Base-by-base conservation (phyloP, 768 basidiomycete species). In the Xerocomus potaroensis region DNA sequence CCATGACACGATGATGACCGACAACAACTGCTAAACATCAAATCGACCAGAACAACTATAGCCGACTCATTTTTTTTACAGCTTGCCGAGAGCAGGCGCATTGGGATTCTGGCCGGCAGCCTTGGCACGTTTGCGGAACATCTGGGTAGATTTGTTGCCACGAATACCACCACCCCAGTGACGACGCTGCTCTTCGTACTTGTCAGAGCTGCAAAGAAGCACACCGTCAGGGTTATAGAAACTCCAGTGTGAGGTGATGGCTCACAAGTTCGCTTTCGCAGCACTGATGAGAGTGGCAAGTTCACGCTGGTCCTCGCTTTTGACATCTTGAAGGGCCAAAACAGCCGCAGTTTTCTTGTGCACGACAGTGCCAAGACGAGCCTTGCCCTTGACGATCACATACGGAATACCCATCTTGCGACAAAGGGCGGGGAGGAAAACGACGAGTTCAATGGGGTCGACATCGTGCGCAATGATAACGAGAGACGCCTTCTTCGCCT, bases 371-470 rank as follows among this genome's bases (percentile, higher is more conserved):
- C 95, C 95, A 62, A 98, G 90, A 67, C 95, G 90, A 47, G 95
- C 91, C 75, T 97, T 97, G 73, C 89, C 87, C 77, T 97, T 97
- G 59, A 95, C 93, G 56, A 99, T 96, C 55, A 93, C 91, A 73
- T 98, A 97, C 32, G 94, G 94, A 27, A 97, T 88, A 69, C 94
- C 94, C 94, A 97, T 97, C 84, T 98, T 97, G 72, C 92, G 86
- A 77, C 95, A 98, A 50, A 97, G 84, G 45, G 95, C 93, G 47
- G 95, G 95, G 50, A 98, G 79, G 85, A 91, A 98, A 72, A 99
- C 82, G 56, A 99, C 95, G 61, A 99, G 87, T 74, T 99, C 95
- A 55, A 98, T 96, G 33, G 95, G 95, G 78, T 99, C 95, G 51
- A 99, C 95, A 67, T 98, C 94, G 68, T 97, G 91, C 30, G 89